Conservation (phyloP, 495 filamentous ascomycete genomes). For the Aspergillus haitiensis region DNA sequence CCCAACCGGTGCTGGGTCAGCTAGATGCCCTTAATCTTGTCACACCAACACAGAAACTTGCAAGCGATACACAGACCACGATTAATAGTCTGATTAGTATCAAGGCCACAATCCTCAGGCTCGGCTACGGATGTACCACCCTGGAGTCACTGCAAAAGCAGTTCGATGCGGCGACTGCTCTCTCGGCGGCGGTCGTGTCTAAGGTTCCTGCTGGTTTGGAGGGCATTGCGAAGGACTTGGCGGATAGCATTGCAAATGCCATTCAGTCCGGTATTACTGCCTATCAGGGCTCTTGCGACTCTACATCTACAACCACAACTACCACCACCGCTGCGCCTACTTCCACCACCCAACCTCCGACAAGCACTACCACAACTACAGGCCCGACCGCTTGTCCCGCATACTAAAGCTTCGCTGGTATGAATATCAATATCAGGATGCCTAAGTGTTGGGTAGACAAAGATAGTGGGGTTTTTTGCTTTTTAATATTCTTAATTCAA, state of each 20-base stretch:
- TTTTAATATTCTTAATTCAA: too few species aligned
- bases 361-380: neutral
- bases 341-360: neutral
- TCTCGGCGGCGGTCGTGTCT: slow-evolving; percentile 1
- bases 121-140: slow-evolving; percentile 2
- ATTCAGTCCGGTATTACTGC: slow-evolving; percentile 38
- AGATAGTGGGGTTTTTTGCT: too few species aligned
- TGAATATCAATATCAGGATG: too few species aligned
- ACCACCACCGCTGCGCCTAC: neutral
- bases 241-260: slow-evolving; percentile 34
- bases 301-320: neutral
- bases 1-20: neutral
- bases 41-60: slow-evolving; percentile 9
- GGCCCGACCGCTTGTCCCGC: neutral
- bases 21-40: slow-evolving; percentile 14
- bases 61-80: slow-evolving; percentile 3
- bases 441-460: too few species aligned
- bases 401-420: too few species aligned
- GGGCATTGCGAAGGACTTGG: slow-evolving; percentile 29
- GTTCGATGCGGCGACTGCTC: neutral
- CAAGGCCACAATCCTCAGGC: neutral
- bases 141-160: slow-evolving; percentile 4
- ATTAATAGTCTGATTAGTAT: neutral
- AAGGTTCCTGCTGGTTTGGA: slow-evolving; percentile 20
- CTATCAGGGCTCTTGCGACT: slow-evolving; percentile 6